These are phyloP conservation scores for Dovyalis caffra DNA, from an alignment of 345 rosid genomes.

Conservation along the genomic window DNA sequence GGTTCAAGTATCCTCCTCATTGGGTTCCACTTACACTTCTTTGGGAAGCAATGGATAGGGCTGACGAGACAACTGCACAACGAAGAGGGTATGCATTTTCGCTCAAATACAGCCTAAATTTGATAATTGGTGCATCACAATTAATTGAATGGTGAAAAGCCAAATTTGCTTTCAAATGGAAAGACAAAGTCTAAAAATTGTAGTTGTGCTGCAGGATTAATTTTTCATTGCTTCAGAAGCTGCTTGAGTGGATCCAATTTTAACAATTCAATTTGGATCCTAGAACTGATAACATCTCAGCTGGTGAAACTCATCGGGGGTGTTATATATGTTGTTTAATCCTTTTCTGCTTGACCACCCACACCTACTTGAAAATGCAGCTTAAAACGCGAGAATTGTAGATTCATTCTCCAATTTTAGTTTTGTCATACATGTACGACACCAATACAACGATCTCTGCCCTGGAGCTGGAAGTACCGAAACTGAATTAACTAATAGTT, in stretches of 20 bases:
- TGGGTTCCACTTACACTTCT: conserved; percentile 94
- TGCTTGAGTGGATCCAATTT: not conserved
- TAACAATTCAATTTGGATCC: conserved; percentile 1
- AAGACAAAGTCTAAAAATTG: not conserved
- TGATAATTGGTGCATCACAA: not conserved
- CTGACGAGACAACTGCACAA: conserved; percentile 66
- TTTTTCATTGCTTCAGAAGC: not conserved
- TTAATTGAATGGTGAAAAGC: not conserved
- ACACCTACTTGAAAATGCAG: too few species aligned
- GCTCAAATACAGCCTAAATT: too few species aligned
- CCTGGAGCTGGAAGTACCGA: too few species aligned
- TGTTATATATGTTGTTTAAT: too few species aligned
- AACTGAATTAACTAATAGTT: too few species aligned
- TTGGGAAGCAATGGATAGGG: conserved; percentile 86
- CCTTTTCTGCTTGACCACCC: too few species aligned
- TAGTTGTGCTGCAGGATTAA: not conserved
- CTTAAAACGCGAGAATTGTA: too few species aligned
- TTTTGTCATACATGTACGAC: not conserved
- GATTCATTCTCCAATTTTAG: too few species aligned
- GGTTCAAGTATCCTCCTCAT: conserved; percentile 96
- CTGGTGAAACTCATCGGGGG: not conserved
- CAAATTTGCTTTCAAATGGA: not conserved
- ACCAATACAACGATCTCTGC: too few species aligned
- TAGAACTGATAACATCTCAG: conserved; percentile 4
- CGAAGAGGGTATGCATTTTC: conserved; percentile 66